Conservation (phyloP, 2,329 filamentous ascomycete species). For the Colletotrichum camelliae region DNA sequence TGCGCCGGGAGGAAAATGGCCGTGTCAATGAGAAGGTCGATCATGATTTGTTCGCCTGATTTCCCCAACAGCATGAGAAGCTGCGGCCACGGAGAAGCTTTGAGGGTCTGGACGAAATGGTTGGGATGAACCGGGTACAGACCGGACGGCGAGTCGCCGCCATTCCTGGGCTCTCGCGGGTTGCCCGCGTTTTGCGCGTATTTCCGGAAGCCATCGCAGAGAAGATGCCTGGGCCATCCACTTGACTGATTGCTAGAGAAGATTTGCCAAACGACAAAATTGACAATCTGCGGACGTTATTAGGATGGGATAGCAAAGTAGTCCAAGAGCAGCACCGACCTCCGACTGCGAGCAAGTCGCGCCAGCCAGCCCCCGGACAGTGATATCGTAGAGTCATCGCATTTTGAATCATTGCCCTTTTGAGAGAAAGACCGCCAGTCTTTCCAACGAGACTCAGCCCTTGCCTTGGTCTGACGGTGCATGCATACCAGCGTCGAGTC, state of each 20-base stretch:
- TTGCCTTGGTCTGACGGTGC: neutral
- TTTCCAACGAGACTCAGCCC: slow-evolving; percentile 49
- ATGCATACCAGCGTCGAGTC: slow-evolving; percentile 73
- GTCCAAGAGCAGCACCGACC: slow-evolving; percentile 43
- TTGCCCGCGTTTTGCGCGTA: slow-evolving; percentile 32
- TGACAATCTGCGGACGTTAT: slow-evolving; percentile 64
- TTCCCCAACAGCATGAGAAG: slow-evolving; percentile 76
- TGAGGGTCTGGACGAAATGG: slow-evolving; percentile 71
- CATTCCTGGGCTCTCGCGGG: slow-evolving; percentile 29
- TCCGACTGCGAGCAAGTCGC: slow-evolving; percentile 66
- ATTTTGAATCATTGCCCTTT: slow-evolving; percentile 61
- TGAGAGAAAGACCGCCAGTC: slow-evolving; percentile 69
- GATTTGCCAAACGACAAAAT: slow-evolving; percentile 78
- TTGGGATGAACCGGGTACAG: slow-evolving; percentile 71
- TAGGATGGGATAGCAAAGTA: slow-evolving; percentile 5
- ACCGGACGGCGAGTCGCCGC: slow-evolving; percentile 60
- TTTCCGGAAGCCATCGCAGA: slow-evolving; percentile 83
- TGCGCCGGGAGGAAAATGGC: slow-evolving; percentile 74
- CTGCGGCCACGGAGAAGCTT: slow-evolving; percentile 74
- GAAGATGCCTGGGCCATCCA: slow-evolving; percentile 71
- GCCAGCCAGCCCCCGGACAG: slow-evolving; percentile 49
- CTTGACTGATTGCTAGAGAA: slow-evolving; percentile 63
- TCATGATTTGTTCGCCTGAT: slow-evolving; percentile 78
- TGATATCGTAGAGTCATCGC: slow-evolving; percentile 63
- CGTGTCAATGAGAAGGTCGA: slow-evolving; percentile 77